Evolutionary conservation across 768 basidiomycete genomes (phyloP), one percentile per base, ranked within the genome.

Genomic region (Suillus subalutaceus): DNA sequence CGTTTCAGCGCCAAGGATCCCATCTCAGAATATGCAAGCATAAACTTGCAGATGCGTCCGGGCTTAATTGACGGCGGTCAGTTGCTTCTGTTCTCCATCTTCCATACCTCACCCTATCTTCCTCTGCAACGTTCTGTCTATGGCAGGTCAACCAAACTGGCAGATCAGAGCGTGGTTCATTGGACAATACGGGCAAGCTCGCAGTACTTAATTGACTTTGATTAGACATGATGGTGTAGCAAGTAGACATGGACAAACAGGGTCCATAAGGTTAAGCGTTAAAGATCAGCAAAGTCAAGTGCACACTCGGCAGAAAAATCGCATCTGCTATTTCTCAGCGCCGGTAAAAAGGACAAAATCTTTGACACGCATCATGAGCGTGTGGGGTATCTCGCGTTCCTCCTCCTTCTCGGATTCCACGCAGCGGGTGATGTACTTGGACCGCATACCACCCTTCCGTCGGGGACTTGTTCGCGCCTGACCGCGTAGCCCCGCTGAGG

Each of bases 271-370:
- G 6, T 50, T 6, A 4, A 7, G 15, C 50, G 18, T 44, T 18
- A 18, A 43, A 44, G 43, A 26, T 20, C 44, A 46, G 13, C 13
- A 15, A 50, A 50, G 6, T 50, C 23, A 4, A n/a, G 23, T 26
- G 12, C 6, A 50, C 6, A 23, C n/a, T 23, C n/a, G 5, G 12
- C 48, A 23, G 12, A 6, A 6, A 0, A 26, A n/a, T 50, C 6
- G 3, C 23, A n/a, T 50, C 13, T 50, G 2, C 15, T 15, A 23
- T 2, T 26, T 26, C 13, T 50, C 23, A 50, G 13, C 6, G 6
- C 5, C 6, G n/a, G n/a, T 2, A 50, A 20, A 10, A n/a, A 0
- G 44, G 4, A 46, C 9, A n/a, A 46, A 4, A 0, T n/a, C 9
- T n/a, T 50, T 50, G 48, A 50, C 2, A 50, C 6, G 12, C n/a